These are phyloP conservation scores for Phytopythium boreale DNA, from an alignment of 352 stramenopile genomes.

Conservation along the genomic window DNA sequence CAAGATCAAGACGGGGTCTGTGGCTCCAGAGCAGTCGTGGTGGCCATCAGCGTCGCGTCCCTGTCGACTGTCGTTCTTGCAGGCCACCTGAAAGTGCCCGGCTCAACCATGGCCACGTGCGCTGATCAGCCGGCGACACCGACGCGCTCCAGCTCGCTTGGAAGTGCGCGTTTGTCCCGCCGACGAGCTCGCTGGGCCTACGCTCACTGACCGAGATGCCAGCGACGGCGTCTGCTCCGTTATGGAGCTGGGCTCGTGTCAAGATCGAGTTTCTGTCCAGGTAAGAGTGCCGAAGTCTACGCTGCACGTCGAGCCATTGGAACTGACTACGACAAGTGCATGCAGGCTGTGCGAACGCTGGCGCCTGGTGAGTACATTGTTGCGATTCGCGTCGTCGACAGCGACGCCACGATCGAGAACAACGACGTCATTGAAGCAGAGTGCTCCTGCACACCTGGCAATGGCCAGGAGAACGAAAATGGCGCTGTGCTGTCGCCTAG, in stretches of 20 bases:
- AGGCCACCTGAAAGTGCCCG: not conserved
- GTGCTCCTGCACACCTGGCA: not conserved
- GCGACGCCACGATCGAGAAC: not conserved
- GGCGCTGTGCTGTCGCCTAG: slow-evolving; percentile 7
- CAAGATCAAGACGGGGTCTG: not conserved
- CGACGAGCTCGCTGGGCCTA: not conserved
- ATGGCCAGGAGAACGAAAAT: slow-evolving; percentile 1
- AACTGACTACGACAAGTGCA: not conserved
- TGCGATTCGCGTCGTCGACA: slow-evolving; percentile 10
- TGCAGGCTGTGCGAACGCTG: slow-evolving; percentile 25
- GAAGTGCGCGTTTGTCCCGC: not conserved
- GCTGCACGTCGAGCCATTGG: not conserved
- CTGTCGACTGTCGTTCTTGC: slow-evolving; percentile 18
- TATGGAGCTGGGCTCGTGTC: not conserved
- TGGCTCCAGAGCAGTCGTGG: slow-evolving; percentile 1
- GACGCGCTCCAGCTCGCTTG: not conserved
- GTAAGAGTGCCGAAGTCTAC: not conserved
- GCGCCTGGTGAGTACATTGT: slow-evolving; percentile 43
- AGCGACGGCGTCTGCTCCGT: not conserved
- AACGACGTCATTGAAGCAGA: slow-evolving; percentile 6
- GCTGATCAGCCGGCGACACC: not conserved
- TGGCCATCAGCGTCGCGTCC: slow-evolving; percentile 17
- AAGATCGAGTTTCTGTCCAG: not conserved
- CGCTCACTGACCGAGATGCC: not conserved
- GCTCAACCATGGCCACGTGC: too few relatives aligned